Base-by-base conservation (phyloP, 192 early-diverging fungal genomes). In the Gamsiella multidivaricata region DNA sequence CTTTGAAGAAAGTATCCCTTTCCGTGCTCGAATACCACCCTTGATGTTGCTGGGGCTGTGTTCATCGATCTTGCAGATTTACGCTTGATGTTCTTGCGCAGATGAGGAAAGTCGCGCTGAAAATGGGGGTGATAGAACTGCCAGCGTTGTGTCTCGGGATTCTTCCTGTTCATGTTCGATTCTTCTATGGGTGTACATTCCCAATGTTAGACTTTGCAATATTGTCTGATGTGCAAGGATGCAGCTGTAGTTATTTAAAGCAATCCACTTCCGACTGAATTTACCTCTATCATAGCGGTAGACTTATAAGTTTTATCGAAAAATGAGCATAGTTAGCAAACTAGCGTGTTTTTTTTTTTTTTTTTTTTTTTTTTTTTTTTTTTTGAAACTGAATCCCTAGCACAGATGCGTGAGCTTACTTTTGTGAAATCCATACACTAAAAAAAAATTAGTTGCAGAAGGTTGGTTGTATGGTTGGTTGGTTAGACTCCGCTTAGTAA, bases 71-170 rank as follows among this genome's bases (percentile, higher is more conserved):
- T 26, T 0, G 74, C 74, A 5, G 74, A 78, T 72, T 92, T 91
- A 45, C 92, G 89, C 66, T 89, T 89, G 60, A 94, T 91, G 22
- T 83, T 84, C 22, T 90, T 86, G 20, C 92, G 80, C 31, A 91
- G 84, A 53, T 89, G 88, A 5, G 85, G 84, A 11, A 85, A 84
- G 52, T 91, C 91, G 66, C 88, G 87, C 72, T 91, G 91, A 61
- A 96, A 96, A 31, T 90, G 83, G 0, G 92, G 93, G 69, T 96
- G 95, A 71, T 90, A 89, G 62, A 96, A 96, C 64, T 96, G 93
- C 94, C 95, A 95, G 7, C 92, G 89, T 83, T 96, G 90, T 32
- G 65, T 85, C 70, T 89, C 88, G 3, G 74, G 74, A 39, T 69
- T 63, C 54, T 61, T 78, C 20, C 74, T 34, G 54, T 78, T 68